Evolutionary conservation across 2,329 filamentous ascomycete genomes (phyloP).

Genomic region (Tolypocladium ophioglossoides): DNA sequence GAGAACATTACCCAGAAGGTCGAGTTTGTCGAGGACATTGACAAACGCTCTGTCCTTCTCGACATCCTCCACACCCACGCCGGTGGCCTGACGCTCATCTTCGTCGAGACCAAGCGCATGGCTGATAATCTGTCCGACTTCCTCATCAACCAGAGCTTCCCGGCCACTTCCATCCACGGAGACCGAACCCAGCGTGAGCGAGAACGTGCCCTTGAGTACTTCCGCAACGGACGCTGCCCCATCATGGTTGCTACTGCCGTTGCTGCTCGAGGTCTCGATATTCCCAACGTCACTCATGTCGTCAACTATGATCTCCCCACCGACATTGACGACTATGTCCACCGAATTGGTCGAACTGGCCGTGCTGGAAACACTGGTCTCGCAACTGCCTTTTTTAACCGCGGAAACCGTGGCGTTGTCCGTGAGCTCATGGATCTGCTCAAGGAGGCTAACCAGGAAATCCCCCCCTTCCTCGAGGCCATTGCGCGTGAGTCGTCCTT

Average conservation of each 20-base stretch:
- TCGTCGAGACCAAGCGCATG: conserved; percentile 99
- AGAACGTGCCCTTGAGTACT: conserved; percentile 95
- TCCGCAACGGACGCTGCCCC: conserved; percentile 89
- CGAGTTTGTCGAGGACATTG: conserved; percentile 90
- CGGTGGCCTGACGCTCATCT: conserved; percentile 84
- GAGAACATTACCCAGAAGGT: conserved; percentile 99
- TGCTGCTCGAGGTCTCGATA: conserved; percentile 82
- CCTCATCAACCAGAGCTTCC: conserved; percentile 97
- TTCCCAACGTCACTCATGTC: conserved; percentile 92
- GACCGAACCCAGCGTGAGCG: conserved; percentile 98
- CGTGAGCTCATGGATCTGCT: conserved; percentile 94
- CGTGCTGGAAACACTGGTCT: conserved; percentile 99
- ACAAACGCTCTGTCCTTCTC: conserved; percentile 95
- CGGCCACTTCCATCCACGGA: conserved; percentile 95
- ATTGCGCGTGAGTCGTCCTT: conserved; percentile 92
- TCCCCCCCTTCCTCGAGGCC: conserved; percentile 88
- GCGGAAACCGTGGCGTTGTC: conserved; percentile 95
- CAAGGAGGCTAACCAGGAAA: conserved; percentile 97
- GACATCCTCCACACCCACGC: conserved; percentile 95
- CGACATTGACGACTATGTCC: conserved; percentile 97
- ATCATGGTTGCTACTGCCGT: conserved; percentile 96
- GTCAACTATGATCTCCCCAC: conserved; percentile 99
- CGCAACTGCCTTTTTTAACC: conserved; percentile 99
- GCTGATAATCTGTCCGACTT: conserved; percentile 96
- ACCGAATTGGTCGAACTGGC: conserved; percentile 98